Evolutionary conservation across 208 protist genomes (phyloP), one percentile per base, ranked within the genome.

Genomic region (Acanthamoeba sp.): DNA sequence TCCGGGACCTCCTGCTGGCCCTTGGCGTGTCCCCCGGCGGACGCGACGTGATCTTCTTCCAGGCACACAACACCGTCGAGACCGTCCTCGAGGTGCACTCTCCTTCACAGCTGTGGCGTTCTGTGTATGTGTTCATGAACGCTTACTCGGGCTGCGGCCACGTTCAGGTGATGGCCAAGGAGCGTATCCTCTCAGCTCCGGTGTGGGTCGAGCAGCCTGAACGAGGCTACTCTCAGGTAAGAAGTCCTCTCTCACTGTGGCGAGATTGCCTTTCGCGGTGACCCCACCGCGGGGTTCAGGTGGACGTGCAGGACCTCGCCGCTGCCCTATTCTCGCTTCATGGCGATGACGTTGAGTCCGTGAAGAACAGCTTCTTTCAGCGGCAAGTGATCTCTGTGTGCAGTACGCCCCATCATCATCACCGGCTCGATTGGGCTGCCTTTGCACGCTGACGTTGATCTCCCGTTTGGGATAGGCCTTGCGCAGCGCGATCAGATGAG

Each of bases 291-390:
- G n/a, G n/a, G n/a, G 2, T 27, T 10, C 40, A 64, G 48, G 66
- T 93, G 40, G 89, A 93, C 36, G 66, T 93, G n/a, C 66, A 69
- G 38, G 89, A 93, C 69, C 38, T 93, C 29, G 89, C 89, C 6
- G 59, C 89, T 40, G 32, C 89, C 0, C 48, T 93, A 18, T 93
- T 93, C n/a, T 24, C 29, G 6, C 18, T 93, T 18, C 89, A 93
- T 24, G 89, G 89, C 45, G 66, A 76, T 32, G 66, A 93, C 27
- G 59, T 66, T 3, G 66, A 82, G 24, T 84, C 89, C 9, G 42
- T 84, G 38, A 82, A 69, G 48, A 40, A 76, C 66, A 82, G 69
- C n/a, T 93, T 84, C 45, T 93, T 93, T n/a, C 66, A 93, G n/a
- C 62, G 66, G 0, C 42, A 59, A 36, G 48, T 93, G 10, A 9